A percentile compares a stretch with the other conserved stretches of the same genome.
These are phyloP conservation scores for Casaregolazyma lundiana DNA, from an alignment of 1,139 yeast genomes.

Conservation along the genomic window DNA sequence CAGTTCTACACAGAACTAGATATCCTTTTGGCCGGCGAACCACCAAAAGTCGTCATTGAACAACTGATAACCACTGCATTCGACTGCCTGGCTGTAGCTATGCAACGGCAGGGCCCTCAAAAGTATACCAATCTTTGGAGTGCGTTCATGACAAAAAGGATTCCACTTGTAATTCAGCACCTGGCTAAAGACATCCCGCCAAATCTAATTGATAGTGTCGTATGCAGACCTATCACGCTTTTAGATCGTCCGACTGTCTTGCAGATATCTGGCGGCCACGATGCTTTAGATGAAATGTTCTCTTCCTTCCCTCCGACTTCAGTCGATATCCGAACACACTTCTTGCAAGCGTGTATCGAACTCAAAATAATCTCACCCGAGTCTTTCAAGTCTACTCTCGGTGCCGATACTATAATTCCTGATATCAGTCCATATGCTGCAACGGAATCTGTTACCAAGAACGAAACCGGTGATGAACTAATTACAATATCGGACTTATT, in stretches of 20 bases:
- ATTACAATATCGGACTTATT: conserved; percentile 21
- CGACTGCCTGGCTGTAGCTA: conserved; percentile 33
- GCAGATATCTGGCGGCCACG: conserved; percentile 27
- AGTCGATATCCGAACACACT: conserved; percentile 51
- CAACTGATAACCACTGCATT: conserved; percentile 34
- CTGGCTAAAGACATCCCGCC: conserved; percentile 12
- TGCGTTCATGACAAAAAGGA: conserved; percentile 28
- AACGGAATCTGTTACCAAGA: conserved; percentile 6
- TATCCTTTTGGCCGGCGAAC: conserved; percentile 27
- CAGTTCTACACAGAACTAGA: conserved; percentile 27
- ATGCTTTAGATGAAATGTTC: conserved; percentile 43
- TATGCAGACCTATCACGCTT: conserved; percentile 25
- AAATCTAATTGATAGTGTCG: conserved; percentile 21
- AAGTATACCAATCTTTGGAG: conserved; percentile 29
- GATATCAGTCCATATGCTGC: conserved; percentile 13
- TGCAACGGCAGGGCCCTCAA: conserved; percentile 27
- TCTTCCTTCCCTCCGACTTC: conserved; percentile 44
- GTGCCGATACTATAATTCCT: conserved; percentile 33
- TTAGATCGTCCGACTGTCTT: conserved; percentile 26
- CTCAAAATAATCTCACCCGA: conserved; percentile 40
- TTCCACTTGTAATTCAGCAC: conserved; percentile 26
- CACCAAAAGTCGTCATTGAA: conserved; percentile 26
- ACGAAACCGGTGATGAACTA: conserved; percentile 12
- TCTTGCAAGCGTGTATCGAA: conserved; percentile 50
- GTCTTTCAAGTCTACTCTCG: conserved; percentile 44